Evolutionary conservation across 129 eudicot genomes (phyloP).

Genomic region (Flaveria bidentis): DNA sequence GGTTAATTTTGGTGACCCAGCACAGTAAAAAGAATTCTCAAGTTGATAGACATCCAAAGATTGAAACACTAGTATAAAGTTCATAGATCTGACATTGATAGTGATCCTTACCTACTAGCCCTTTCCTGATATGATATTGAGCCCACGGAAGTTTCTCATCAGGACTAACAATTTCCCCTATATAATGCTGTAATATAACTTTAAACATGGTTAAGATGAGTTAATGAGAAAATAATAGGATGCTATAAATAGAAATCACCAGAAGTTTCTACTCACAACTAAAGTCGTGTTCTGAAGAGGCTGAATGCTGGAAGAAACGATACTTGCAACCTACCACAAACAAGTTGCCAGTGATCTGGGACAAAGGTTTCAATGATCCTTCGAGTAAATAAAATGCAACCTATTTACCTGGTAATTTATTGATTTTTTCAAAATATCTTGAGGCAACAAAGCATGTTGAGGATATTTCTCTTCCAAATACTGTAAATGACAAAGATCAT

Average conservation of each 20-base stretch:
- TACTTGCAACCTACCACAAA: slow-evolving; percentile 66
- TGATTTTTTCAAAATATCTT: slow-evolving; percentile 58
- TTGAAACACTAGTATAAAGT: neutral
- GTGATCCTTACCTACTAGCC: slow-evolving; percentile 55
- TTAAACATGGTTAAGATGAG: neutral
- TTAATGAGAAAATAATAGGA: slow-evolving; percentile 3
- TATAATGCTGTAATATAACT: slow-evolving; percentile 36
- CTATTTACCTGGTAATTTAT: slow-evolving; percentile 73
- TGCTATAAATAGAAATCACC: neutral
- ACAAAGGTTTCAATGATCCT: neutral
- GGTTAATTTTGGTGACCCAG: neutral
- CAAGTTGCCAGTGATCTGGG: neutral
- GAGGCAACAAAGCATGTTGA: slow-evolving; percentile 71
- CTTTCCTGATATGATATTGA: slow-evolving; percentile 58
- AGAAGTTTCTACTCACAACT: slow-evolving; percentile 45
- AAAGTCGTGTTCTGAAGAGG: slow-evolving; percentile 64
- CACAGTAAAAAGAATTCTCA: neutral
- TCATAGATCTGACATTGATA: neutral
- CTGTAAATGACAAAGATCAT: slow-evolving; percentile 41
- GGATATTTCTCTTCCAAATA: slow-evolving; percentile 93
- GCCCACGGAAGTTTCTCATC: slow-evolving; percentile 69
- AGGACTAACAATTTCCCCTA: slow-evolving; percentile 58
- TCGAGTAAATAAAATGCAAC: slow-evolving; percentile 9
- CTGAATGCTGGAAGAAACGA: slow-evolving; percentile 78
- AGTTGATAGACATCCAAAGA: neutral